Conservation (phyloP, 1,284 basidiomycete species). For the Singerocomus inundabilis region DNA sequence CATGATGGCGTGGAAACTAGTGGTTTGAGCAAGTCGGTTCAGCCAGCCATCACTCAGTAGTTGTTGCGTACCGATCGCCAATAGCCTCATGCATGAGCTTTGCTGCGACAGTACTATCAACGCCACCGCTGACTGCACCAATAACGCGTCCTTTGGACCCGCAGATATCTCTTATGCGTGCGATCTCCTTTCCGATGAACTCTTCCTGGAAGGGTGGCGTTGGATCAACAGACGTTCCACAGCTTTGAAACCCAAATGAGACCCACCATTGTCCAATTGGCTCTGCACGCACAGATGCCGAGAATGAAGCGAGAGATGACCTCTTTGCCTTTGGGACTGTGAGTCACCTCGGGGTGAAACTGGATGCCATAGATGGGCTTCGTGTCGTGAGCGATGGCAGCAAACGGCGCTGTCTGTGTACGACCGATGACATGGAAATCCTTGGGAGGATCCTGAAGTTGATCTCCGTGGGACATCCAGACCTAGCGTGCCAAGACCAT, state of each 20-base stretch:
- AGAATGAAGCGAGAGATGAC: constrained; percentile 89
- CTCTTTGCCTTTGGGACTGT: constrained; percentile 88
- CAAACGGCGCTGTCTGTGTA: constrained; percentile 88
- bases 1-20: constrained; percentile 98
- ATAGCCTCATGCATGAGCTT: constrained; percentile 99
- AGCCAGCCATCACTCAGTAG: not conserved
- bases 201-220: constrained; percentile 62
- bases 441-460: constrained; percentile 79
- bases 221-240: constrained; percentile 1
- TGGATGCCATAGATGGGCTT: constrained; percentile 96
- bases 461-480: constrained; percentile 99
- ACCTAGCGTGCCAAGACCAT: constrained; percentile 53
- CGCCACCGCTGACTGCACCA: constrained; percentile 96
- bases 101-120: constrained; percentile 97
- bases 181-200: constrained; percentile 97
- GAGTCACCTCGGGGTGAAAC: constrained; percentile 99
- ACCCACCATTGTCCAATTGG: constrained; percentile 93
- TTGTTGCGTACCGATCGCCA: constrained; percentile 76
- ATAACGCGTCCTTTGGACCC: constrained; percentile 95
- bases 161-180: constrained; percentile 92
- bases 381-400: constrained; percentile 88
- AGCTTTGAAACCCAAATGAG: not conserved
- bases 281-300: constrained; percentile 79
- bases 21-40: not conserved
- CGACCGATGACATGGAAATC: constrained; percentile 88